A percentile compares a stretch with the other conserved stretches of the same genome.
phyloP scores from a whole-genome alignment of 1,139 yeast species.

The Suhomyces panamericanus region DNA sequence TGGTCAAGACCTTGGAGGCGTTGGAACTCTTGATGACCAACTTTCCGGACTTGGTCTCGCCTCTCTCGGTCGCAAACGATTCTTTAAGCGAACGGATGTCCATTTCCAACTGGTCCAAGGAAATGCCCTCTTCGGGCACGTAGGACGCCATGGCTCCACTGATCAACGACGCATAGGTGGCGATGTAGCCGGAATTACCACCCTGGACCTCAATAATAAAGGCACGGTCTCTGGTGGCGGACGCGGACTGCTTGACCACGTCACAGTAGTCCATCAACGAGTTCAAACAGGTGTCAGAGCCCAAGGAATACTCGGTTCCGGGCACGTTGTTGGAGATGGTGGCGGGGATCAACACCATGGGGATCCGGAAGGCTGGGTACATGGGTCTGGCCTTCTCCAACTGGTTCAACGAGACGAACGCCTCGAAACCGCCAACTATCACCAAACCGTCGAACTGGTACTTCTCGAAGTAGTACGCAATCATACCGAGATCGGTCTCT shows the following conservation, averaged over 20 bases:
- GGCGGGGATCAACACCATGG: conserved; percentile 91
- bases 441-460: conserved; percentile 81
- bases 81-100: conserved; percentile 73
- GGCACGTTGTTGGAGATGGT: conserved; percentile 98
- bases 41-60: conserved; percentile 78
- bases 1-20: conserved; percentile 66
- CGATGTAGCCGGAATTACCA: conserved; percentile 92
- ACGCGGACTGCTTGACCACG: conserved; percentile 90
- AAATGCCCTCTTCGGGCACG: conserved; percentile 86
- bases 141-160: conserved; percentile 93
- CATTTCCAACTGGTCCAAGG: conserved; percentile 67
- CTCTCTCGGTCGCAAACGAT: conserved; percentile 71
- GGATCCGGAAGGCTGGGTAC: conserved; percentile 90
- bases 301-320: conserved; percentile 92
- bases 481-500: conserved; percentile 72
- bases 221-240: conserved; percentile 91
- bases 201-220: conserved; percentile 98
- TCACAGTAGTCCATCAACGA: conserved; percentile 90
- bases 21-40: conserved; percentile 67
- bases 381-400: conserved; percentile 67
- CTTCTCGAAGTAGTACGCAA: conserved; percentile 88
- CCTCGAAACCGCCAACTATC: conserved; percentile 95
- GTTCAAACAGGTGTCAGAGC: conserved; percentile 92
- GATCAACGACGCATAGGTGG: conserved; percentile 83
- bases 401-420: conserved; percentile 79